Evolutionary conservation across 2,329 filamentous ascomycete genomes (phyloP), one percentile per base, ranked within the genome.

Genomic region (Aspergillus luchuensis): DNA sequence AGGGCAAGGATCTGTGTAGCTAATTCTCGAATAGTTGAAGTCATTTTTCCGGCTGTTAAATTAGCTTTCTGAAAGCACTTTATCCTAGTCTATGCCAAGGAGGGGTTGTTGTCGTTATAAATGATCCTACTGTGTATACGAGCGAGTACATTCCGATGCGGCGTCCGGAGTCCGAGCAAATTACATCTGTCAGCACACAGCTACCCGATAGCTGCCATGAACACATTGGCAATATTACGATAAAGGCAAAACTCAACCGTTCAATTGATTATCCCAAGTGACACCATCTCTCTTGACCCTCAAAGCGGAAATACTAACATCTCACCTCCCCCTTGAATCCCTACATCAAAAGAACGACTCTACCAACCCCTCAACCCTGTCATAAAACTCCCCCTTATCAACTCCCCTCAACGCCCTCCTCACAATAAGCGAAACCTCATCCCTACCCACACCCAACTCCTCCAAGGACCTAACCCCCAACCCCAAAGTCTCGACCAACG

Each of bases 351-450:
- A 52, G n/a, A 58, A 39, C 8, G 19, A 13, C 21, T 8, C 2
- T 5, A 58, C 38, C 38, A 52, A 21, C 11, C 52, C 48, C 10
- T 25, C 17, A 2, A 58, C 36, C 25, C 6, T 41, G 6, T 41
- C 48, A 45, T n/a, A 45, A 19, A 55, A 25, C 19, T 30, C 17
- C 11, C 39, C 48, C 23, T 38, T 17, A 2, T 17, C 17, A 4
- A n/a, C 25, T 10, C 36, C 56, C 19, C 45, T 25, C 23, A 59
- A 7, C 10, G 43, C 58, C 25, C 58, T 56, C 33, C 36, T 36
- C 25, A 25, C 51, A 41, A 56, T 59, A 15, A 50, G 25, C 15
- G 33, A 6, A 7, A 33, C 11, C 41, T 59, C 48, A 8, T 41
- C 58, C n/a, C 8, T 41, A 30, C 19, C 23, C 10, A 59, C 21